These are phyloP conservation scores for Termitomyces sp. DNA, from an alignment of 768 basidiomycete genomes.

Conservation along the genomic window DNA sequence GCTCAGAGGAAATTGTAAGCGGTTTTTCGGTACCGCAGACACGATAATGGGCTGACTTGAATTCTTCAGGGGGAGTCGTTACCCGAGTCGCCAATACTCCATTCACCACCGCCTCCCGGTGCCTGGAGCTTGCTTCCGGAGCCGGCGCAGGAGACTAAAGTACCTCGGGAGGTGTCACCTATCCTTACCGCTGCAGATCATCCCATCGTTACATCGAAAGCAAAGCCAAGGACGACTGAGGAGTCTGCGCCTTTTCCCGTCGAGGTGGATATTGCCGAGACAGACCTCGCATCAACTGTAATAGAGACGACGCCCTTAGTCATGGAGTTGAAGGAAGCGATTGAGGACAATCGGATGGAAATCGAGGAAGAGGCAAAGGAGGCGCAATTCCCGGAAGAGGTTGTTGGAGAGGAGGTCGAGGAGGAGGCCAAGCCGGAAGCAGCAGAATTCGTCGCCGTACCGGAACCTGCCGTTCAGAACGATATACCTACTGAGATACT, in stretches of 20 bases:
- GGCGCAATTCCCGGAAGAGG: neutral
- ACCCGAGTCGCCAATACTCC: conserved; percentile 15
- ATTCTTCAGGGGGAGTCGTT: conserved; percentile 6
- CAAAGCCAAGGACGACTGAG: neutral
- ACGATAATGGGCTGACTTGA: neutral
- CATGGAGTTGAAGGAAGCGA: neutral
- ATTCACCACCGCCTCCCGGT: conserved; percentile 9
- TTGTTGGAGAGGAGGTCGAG: neutral
- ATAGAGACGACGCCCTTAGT: neutral
- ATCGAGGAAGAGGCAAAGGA: neutral
- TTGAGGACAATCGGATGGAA: neutral
- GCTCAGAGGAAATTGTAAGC: conserved; percentile 7
- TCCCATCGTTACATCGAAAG: neutral
- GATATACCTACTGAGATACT: neutral
- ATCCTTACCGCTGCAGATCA: neutral
- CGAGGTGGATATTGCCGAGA: conserved; percentile 5
- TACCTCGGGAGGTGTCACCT: neutral
- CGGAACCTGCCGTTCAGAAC: neutral
- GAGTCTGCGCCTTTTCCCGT: neutral
- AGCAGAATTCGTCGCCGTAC: neutral
- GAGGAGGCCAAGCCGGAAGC: neutral
- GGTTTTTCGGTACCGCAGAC: neutral
- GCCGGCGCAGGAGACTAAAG: neutral
- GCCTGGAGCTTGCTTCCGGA: neutral
- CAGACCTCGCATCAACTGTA: conserved; percentile 7